A percentile compares a stretch with the other conserved stretches of the same genome.
phyloP scores from a whole-genome alignment of 495 filamentous ascomycete species.

The Xylaria telfairii region DNA sequence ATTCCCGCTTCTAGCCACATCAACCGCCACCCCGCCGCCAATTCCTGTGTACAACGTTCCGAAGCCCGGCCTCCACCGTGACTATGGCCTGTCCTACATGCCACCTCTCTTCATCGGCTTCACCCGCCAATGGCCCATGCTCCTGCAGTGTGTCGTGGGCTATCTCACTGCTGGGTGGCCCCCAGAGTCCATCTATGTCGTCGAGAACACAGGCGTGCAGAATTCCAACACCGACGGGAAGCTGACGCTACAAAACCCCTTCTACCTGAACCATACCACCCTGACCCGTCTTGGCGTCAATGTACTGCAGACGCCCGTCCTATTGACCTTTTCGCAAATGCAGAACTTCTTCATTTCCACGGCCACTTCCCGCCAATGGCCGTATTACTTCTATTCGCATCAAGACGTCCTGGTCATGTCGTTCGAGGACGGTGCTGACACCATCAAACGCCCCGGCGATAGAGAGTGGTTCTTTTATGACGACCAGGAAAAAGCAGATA shows the following conservation, averaged over 20 bases:
- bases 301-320: constrained; percentile 56
- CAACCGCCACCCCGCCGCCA: constrained; percentile 36
- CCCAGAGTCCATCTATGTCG: constrained; percentile 57
- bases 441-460: constrained; percentile 36
- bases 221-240: constrained; percentile 51
- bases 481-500: constrained; percentile 42
- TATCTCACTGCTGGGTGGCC: constrained; percentile 63
- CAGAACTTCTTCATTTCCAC: constrained; percentile 61
- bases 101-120: constrained; percentile 63
- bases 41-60: constrained; percentile 45
- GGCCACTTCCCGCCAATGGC: constrained; percentile 51
- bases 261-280: constrained; percentile 57
- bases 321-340: constrained; percentile 61
- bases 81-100: constrained; percentile 38
- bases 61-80: constrained; percentile 37
- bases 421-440: constrained; percentile 53
- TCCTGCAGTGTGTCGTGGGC: constrained; percentile 57
- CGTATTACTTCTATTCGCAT: constrained; percentile 66
- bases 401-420: constrained; percentile 63
- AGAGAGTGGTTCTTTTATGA: constrained; percentile 42
- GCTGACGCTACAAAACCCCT: constrained; percentile 59
- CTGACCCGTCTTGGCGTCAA: constrained; percentile 55
- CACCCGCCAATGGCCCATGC: constrained; percentile 58
- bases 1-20: constrained; percentile 32
- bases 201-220: constrained; percentile 64